phyloP scores from a whole-genome alignment of 352 stramenopile species.

The Aphanomyces astaci region DNA sequence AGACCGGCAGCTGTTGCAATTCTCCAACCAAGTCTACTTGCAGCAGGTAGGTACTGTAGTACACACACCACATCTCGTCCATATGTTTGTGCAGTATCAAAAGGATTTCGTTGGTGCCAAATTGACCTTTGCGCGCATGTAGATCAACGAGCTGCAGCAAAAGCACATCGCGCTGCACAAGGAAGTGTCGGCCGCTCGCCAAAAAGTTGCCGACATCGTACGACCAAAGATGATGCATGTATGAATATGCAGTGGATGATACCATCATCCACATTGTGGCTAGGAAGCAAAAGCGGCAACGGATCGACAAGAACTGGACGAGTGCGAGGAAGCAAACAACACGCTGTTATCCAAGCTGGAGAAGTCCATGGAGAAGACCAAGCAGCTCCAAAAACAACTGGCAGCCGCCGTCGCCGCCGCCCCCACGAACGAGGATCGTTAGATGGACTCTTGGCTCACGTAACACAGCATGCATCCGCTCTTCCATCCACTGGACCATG shows the following conservation, averaged over 20 bases:
- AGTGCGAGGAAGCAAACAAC: slow-evolving; percentile 4
- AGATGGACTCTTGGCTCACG: no score
- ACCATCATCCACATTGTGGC: background rate
- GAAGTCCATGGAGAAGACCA: slow-evolving; percentile 8
- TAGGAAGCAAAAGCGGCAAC: background rate
- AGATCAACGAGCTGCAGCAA: slow-evolving; percentile 21
- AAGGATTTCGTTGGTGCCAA: no score
- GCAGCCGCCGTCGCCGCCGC: background rate
- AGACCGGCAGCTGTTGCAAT: background rate
- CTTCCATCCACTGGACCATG: no score
- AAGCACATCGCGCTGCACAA: background rate
- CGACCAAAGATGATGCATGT: no score
- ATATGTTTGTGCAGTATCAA: no score
- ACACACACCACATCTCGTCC: no score
- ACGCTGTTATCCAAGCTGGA: background rate
- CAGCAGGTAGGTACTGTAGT: slow-evolving; percentile 14
- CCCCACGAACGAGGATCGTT: no score
- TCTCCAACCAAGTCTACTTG: slow-evolving; percentile 21
- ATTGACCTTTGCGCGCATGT: background rate
- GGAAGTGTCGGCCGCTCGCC: background rate
- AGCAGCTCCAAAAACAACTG: background rate
- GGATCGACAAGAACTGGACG: slow-evolving; percentile 1
- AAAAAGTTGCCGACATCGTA: background rate
- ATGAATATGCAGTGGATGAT: no score
- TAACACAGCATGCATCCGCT: no score